Evolutionary conservation across 345 rosid species (phyloP).

Genomic region (Brassica cretica): DNA sequence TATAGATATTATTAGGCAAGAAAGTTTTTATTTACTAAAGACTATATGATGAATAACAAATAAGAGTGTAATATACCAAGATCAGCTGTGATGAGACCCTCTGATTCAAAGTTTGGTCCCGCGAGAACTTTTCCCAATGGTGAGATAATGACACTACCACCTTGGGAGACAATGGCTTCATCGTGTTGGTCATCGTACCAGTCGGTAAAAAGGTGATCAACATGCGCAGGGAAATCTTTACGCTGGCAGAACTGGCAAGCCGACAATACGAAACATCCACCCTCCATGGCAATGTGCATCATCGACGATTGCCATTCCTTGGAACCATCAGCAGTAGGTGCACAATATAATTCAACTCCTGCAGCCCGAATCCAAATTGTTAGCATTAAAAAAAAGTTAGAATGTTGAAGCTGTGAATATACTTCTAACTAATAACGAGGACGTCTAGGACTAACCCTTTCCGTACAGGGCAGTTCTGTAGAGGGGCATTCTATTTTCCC

Average conservation of each 20-base stretch:
- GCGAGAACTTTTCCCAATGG: neutral
- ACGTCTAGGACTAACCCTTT: neutral
- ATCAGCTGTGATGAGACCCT: constrained; percentile 3
- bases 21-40: neutral
- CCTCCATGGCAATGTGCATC: neutral
- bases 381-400: neutral
- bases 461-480: neutral
- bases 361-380: neutral
- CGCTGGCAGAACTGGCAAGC: neutral
- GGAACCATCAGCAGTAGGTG: neutral
- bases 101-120: neutral
- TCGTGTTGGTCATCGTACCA: neutral
- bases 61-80: neutral
- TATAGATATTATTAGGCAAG: neutral
- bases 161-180: neutral
- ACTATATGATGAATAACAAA: neutral
- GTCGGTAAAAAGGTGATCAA: neutral
- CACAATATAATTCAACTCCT: neutral
- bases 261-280: neutral
- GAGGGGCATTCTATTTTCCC: constrained; percentile 1
- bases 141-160: neutral
- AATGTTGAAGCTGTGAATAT: neutral
- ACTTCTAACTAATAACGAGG: neutral
- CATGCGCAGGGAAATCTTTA: neutral
- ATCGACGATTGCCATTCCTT: neutral